Percentiles rank a stretch among this genome's conserved stretches.
Evolutionary conservation across 805 yeast genomes (phyloP).

Genomic region (Blastobotrys peoriensis): DNA sequence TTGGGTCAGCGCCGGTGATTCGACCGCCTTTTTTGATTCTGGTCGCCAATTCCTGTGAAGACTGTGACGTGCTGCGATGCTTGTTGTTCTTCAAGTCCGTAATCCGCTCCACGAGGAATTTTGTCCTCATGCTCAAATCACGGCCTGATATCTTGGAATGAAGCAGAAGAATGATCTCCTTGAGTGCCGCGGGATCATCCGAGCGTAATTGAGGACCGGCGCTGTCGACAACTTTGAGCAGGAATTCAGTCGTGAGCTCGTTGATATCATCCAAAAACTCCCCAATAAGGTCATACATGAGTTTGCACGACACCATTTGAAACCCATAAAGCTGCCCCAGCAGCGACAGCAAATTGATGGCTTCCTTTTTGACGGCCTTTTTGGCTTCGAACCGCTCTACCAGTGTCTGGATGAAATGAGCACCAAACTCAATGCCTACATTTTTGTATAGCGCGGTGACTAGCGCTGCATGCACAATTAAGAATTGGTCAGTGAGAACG

Average conservation of each 20-base stretch:
- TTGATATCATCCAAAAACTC: conserved; percentile 45
- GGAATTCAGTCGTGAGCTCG: conserved; percentile 70
- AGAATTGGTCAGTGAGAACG: conserved; percentile 68
- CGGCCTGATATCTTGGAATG: conserved; percentile 42
- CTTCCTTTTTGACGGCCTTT: conserved; percentile 35
- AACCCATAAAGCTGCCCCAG: conserved; percentile 72
- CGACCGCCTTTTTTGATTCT: conserved; percentile 57
- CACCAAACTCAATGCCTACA: conserved; percentile 85
- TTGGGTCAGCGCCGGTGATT: conserved; percentile 50
- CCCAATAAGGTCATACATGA: conserved; percentile 71
- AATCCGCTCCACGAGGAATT: conserved; percentile 78
- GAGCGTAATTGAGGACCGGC: conserved; percentile 81
- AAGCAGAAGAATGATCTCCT: conserved; percentile 61
- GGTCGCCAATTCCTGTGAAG: conserved; percentile 45
- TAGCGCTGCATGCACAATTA: conserved; percentile 72
- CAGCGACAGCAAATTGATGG: conserved; percentile 64
- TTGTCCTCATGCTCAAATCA: conserved; percentile 56
- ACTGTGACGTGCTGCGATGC: conserved; percentile 51
- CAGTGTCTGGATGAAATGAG: conserved; percentile 68
- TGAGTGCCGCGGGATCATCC: conserved; percentile 84
- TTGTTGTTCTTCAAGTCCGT: conserved; percentile 83
- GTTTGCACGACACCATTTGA: conserved; percentile 64
- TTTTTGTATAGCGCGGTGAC: conserved; percentile 71
- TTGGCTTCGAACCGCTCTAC: conserved; percentile 60
- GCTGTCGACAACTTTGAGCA: conserved; percentile 63